Evolutionary conservation across 352 stramenopile species (phyloP), one percentile per base, ranked within the genome.

Genomic region (Lagenidium giganteum): DNA sequence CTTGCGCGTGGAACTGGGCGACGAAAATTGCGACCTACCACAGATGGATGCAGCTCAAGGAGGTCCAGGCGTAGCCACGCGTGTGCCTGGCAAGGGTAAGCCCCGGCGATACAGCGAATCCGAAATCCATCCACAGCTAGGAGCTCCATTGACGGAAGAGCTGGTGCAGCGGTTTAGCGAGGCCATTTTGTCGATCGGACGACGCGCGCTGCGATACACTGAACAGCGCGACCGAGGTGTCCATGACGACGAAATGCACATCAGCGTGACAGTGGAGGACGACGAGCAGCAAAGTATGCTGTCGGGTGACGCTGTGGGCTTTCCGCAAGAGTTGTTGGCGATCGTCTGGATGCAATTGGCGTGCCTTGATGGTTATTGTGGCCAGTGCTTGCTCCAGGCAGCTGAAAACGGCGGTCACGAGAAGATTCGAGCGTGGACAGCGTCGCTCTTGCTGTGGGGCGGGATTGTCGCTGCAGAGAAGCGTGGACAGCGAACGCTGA

Each of bases 311-410:
- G 47, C 62, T 4, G 34, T 65, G 13, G 47, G 44, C 8, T 82
- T 84, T 16, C 61, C 71, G 0, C 54, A 80, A 34, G 70, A 85
- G 35, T 35, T 85, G 3, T 34, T 88, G 13, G 63, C 71, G 7
- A 58, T 81, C 17, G 39, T 86, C n/a, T 88, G 76, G 76, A 88
- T 83, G 65, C 56, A 76, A 5, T 39, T 86, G 5, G 76, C 73
- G 24, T 71, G 70, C 33, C 28, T 86, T 41, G 76, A 88, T 25
- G 76, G 73, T 5, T 81, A 83, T 28, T 88, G 76, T 23, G 76
- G 76, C 2, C 76, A 88, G 32, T 70, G 63, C 26, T 47, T 88
- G 20, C 62, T 85, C n/a, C 65, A 88, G 23, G 76, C 76, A 29
- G 69, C 69, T 9, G 73, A 87, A 41, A 74, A 49, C 23, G 70